Evolutionary conservation across 257 asterid species (phyloP).

Genomic region (Henckelia pumila): DNA sequence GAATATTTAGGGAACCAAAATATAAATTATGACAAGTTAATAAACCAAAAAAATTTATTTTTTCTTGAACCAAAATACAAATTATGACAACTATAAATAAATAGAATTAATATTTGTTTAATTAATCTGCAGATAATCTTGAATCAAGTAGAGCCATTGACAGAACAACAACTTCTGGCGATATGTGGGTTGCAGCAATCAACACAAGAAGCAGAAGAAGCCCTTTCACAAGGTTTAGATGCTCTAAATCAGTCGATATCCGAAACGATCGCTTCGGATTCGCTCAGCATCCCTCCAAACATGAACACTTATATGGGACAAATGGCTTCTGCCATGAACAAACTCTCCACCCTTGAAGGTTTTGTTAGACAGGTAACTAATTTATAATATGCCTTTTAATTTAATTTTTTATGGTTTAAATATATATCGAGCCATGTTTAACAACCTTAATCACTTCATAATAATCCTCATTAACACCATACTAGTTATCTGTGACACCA

Average conservation of each 20-base stretch:
- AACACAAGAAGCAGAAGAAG: constrained; percentile 74
- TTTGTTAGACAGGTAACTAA: constrained; percentile 69
- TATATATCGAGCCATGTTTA: not conserved
- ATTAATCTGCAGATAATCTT: constrained; percentile 42
- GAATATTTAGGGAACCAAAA: too few species aligned
- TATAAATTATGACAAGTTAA: too few species aligned
- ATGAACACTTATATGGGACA: constrained; percentile 70
- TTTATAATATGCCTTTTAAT: too few species aligned
- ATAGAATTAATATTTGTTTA: not conserved
- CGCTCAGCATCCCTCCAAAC: constrained; percentile 54
- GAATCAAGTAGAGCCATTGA: constrained; percentile 64
- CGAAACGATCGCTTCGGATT: constrained; percentile 61
- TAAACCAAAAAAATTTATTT: too few species aligned
- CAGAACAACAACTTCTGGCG: constrained; percentile 63
- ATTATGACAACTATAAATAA: too few species aligned
- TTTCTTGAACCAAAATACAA: too few species aligned
- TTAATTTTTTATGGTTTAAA: not conserved
- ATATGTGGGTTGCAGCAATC: constrained; percentile 72
- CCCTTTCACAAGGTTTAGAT: constrained; percentile 65
- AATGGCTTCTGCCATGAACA: constrained; percentile 75
- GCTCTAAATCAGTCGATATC: constrained; percentile 54
- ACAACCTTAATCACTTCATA: too few species aligned
- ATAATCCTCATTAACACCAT: too few species aligned
- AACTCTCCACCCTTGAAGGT: constrained; percentile 75
- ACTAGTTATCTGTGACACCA: too few species aligned